A percentile compares a stretch with the other conserved stretches of the same genome.
Evolutionary conservation across 331 rosid genomes (phyloP).

Genomic region (Quercus lobata): DNA sequence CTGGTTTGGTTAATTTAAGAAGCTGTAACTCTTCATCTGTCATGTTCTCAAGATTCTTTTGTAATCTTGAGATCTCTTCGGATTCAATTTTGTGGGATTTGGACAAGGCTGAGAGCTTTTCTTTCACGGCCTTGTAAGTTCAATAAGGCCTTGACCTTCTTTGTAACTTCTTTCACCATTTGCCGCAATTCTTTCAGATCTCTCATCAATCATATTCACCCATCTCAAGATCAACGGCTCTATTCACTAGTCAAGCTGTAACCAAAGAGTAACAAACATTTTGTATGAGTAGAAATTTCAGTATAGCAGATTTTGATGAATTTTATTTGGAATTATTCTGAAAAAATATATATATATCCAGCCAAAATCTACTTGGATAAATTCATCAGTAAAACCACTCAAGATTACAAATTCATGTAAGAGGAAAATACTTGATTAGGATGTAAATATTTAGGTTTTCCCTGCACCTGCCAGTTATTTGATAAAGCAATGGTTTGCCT

Average conservation of each 20-base stretch:
- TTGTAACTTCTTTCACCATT: no score
- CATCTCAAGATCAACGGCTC: no score
- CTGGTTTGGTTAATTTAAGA: no score
- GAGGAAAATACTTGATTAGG: neutral
- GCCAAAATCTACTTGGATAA: neutral
- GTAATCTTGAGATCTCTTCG: no score
- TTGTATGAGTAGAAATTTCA: neutral
- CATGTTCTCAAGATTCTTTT: no score
- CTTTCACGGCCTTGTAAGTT: no score
- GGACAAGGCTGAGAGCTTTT: no score
- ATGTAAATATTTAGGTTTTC: neutral
- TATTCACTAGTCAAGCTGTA: neutral
- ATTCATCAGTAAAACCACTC: neutral
- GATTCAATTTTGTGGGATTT: no score
- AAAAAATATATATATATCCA: neutral
- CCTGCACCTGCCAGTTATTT: neutral
- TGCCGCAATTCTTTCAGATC: no score
- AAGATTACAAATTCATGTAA: neutral
- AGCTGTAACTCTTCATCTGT: no score
- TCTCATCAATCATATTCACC: no score
- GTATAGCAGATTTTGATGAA: neutral
- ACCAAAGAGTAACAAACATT: neutral
- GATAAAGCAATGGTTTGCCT: neutral
- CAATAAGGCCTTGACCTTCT: no score
- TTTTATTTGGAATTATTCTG: neutral